Evolutionary conservation across 129 eudicot species (phyloP), one percentile per base, ranked within the genome.

Genomic region (Heracleum sosnowskyi): DNA sequence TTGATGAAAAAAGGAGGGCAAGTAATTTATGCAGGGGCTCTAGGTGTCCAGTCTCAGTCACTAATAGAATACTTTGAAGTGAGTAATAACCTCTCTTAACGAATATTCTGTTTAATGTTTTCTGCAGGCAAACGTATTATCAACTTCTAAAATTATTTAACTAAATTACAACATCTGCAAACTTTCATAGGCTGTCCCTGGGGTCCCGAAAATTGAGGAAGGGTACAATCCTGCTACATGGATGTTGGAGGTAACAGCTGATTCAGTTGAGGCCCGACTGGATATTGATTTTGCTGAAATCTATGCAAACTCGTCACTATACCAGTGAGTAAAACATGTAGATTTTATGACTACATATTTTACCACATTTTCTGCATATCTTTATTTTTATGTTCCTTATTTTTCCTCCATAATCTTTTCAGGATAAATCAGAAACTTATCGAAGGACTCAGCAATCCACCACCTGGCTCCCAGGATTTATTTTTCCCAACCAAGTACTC

Each of bases 171-270:
- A 72, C 47, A 72, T 41, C 34, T 41, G 7, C 45, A 73, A 34
- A 2, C 18, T 44, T 29, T 76, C 78, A 7, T 79, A 91, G 97
- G 79, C 90, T 16, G 60, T 91, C 80, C 82, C 81, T 8, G 97
- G 97, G 63, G 94, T 91, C 70, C 79, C 92, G 12, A 86, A 87
- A 84, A 91, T 91, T 76, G 88, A 77, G 85, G 86, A 91, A 28
- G 97, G 95, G 24, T 79, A 82, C 74, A 91, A 91, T 80, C 97
- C 97, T 20, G 95, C 95, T 47, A 91, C 97, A 60, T 91, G 97
- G 97, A 91, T 91, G 97, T 74, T 91, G 40, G 97, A 91, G 16
- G 90, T 87, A 82, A 89, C 85, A 77, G 77, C 92, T 64, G 68
- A 84, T 24, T 75, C 89, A 20, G 82, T 87, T 17, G 95, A 91